These are phyloP conservation scores for Metroxylon sagu DNA, from an alignment of 176 grass and related monocot species.

Conservation along the genomic window DNA sequence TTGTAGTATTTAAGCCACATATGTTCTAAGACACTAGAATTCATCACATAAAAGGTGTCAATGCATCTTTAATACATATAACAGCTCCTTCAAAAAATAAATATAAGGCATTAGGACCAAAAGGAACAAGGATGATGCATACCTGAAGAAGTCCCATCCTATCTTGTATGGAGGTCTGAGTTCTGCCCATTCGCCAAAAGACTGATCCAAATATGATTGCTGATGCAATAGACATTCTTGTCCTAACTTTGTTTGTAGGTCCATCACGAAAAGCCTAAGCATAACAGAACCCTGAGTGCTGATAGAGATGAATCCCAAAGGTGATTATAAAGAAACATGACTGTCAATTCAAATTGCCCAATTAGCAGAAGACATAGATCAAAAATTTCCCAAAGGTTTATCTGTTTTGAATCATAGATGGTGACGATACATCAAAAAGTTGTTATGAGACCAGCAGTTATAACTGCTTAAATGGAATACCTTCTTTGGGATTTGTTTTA, in stretches of 20 bases:
- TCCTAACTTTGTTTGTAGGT: conserved; percentile 96
- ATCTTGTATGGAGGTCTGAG: conserved; percentile 91
- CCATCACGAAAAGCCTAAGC: conserved; percentile 86
- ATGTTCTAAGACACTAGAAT: too few relatives aligned
- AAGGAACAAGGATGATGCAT: conserved; percentile 11
- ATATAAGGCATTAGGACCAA: conserved; percentile 10
- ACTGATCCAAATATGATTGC: conserved; percentile 96
- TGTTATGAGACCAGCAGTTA: too few relatives aligned
- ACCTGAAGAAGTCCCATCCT: conserved; percentile 97
- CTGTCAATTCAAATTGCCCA: neutral
- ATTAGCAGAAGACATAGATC: too few relatives aligned
- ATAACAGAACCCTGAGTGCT: conserved; percentile 13
- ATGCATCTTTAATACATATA: too few relatives aligned
- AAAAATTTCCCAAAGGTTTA: too few relatives aligned
- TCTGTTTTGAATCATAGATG: too few relatives aligned
- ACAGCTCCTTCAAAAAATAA: too few relatives aligned
- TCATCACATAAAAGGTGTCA: too few relatives aligned
- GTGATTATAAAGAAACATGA: conserved; percentile 1
- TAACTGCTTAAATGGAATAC: too few relatives aligned
- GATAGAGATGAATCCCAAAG: conserved; percentile 7
- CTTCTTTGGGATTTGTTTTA: too few relatives aligned
- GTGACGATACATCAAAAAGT: too few relatives aligned
- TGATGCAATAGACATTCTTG: conserved; percentile 92
- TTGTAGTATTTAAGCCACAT: too few relatives aligned
- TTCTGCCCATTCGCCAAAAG: conserved; percentile 88